Conservation (phyloP, 148 eudicot species). For the Agrostemma githago region DNA sequence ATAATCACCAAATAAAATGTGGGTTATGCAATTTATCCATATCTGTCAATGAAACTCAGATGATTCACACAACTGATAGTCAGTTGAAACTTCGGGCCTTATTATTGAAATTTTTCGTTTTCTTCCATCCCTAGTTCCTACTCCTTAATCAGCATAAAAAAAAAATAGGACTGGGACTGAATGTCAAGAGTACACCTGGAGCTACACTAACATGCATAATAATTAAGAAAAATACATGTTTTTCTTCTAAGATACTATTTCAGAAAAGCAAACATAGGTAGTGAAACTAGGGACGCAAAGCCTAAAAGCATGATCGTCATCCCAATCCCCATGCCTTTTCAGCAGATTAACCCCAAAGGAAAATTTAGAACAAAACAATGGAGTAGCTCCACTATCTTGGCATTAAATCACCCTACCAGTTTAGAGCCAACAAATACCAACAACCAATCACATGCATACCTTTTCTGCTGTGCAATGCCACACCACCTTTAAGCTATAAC, state of each 20-base stretch:
- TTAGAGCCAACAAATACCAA: neutral
- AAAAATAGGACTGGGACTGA: neutral
- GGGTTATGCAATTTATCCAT: neutral
- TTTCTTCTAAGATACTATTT: neutral
- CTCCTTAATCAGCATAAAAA: neutral
- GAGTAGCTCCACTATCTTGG: neutral
- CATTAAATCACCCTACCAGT: neutral
- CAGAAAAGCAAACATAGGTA: neutral
- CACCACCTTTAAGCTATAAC: neutral
- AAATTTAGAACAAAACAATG: neutral
- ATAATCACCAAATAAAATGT: neutral
- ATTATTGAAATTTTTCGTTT: neutral
- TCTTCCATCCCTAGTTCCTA: neutral
- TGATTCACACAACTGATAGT: neutral
- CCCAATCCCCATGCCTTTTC: neutral
- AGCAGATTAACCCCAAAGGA: neutral
- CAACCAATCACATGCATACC: neutral
- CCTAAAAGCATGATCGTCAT: neutral
- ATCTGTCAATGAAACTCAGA: neutral
- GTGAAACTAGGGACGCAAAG: neutral
- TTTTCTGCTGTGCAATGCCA: neutral
- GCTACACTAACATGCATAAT: conserved; percentile 1
- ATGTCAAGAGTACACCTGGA: conserved; percentile 1
- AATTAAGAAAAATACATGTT: neutral
- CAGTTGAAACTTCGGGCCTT: neutral